A percentile compares a stretch with the other conserved stretches of the same genome.
Evolutionary conservation across 164 flowering plant genomes (phyloP).

Genomic region (Liquidambar formosana): DNA sequence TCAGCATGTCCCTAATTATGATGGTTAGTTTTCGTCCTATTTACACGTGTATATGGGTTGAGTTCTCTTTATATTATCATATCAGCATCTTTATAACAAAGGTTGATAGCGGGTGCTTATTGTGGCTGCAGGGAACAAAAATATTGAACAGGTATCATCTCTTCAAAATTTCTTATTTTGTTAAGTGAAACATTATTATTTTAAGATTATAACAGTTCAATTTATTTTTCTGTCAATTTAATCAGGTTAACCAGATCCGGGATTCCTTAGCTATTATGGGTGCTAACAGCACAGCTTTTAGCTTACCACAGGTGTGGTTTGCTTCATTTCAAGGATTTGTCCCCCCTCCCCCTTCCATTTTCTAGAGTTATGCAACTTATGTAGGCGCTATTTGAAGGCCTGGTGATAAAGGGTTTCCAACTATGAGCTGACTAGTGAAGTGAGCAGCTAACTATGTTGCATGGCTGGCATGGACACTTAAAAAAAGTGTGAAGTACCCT

Average conservation of each 20-base stretch:
- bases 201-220: slow-evolving; percentile 3
- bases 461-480: too few relatives aligned
- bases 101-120: slow-evolving; percentile 21
- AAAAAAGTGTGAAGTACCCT: too few relatives aligned
- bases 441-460: too few relatives aligned
- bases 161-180: neutral
- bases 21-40: slow-evolving; percentile 52
- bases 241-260: slow-evolving; percentile 95
- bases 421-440: too few relatives aligned
- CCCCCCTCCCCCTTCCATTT: neutral
- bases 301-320: slow-evolving; percentile 89
- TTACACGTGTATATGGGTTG: neutral
- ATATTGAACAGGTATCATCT: slow-evolving; percentile 66
- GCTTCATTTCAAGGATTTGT: neutral
- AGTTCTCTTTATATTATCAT: slow-evolving; percentile 1
- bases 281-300: slow-evolving; percentile 95
- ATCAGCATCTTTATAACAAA: neutral
- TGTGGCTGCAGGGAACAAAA: slow-evolving; percentile 74
- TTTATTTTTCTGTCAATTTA: slow-evolving; percentile 9
- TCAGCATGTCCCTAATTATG: slow-evolving; percentile 71
- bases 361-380: too few relatives aligned
- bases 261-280: slow-evolving; percentile 97
- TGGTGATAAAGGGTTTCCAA: too few relatives aligned
- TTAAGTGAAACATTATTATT: slow-evolving; percentile 3
- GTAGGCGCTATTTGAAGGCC: too few relatives aligned